Percentiles rank a stretch among this genome's conserved stretches.
phyloP scores from a whole-genome alignment of 2,329 filamentous ascomycete species.

The Diplodia sapinea region DNA sequence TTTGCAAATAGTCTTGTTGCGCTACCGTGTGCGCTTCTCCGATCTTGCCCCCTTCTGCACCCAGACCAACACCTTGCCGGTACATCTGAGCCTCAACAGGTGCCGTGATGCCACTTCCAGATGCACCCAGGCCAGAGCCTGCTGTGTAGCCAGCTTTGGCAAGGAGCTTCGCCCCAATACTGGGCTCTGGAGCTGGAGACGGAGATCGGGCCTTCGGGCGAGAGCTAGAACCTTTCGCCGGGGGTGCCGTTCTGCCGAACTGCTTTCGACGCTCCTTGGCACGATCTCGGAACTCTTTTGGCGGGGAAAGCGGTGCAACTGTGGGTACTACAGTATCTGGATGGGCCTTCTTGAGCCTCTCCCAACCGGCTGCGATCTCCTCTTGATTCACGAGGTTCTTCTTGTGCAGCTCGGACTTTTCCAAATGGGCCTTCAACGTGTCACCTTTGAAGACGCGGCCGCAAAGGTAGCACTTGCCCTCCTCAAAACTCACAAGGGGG shows the following conservation, averaged over 20 bases:
- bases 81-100: conserved; percentile 70
- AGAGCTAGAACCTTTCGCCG: conserved; percentile 37
- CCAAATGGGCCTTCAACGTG: conserved; percentile 15
- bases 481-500: conserved; percentile 21
- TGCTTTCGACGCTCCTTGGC: conserved; percentile 29
- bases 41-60: conserved; percentile 71
- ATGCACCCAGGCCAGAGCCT: conserved; percentile 68
- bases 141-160: conserved; percentile 76
- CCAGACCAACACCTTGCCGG: conserved; percentile 70
- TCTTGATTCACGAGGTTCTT: conserved; percentile 19
- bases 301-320: neutral
- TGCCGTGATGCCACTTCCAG: conserved; percentile 66
- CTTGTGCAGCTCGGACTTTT: conserved; percentile 26
- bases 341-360: conserved; percentile 26
- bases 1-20: conserved; percentile 66
- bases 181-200: conserved; percentile 56
- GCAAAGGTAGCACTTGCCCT: conserved; percentile 28
- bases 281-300: conserved; percentile 26
- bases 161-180: conserved; percentile 71
- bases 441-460: conserved; percentile 26
- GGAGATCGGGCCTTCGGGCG: conserved; percentile 41
- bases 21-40: conserved; percentile 71
- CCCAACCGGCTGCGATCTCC: conserved; percentile 25
- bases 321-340: conserved; percentile 14
- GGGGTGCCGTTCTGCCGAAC: conserved; percentile 13